Conservation (phyloP, 2,329 filamentous ascomycete genomes). For the Thielaviopsis euricoi region DNA sequence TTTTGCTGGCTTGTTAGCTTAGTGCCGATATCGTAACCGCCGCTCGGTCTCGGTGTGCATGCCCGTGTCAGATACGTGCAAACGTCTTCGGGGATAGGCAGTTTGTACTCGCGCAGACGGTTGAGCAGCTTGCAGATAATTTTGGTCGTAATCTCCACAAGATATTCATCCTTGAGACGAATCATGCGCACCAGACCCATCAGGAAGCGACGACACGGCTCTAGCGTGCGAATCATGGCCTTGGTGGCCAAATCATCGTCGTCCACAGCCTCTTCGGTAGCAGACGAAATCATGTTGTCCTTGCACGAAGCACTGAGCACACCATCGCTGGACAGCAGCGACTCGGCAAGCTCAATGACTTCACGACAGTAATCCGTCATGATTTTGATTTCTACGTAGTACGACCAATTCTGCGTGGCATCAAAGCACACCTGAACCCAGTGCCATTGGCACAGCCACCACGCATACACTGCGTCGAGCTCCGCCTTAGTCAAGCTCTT, state of each 20-base stretch:
- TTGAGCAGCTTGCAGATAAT: constrained; percentile 72
- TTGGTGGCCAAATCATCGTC: constrained; percentile 19
- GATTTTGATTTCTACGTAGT: constrained; percentile 51
- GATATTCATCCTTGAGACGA: constrained; percentile 70
- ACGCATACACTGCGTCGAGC: constrained; percentile 48
- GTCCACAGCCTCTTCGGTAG: constrained; percentile 14
- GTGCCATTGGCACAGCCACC: constrained; percentile 78
- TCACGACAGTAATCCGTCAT: constrained; percentile 93
- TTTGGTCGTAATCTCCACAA: constrained; percentile 66
- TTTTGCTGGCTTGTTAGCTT: constrained; percentile 72
- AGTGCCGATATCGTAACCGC: constrained; percentile 48
- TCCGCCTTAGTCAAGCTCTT: constrained; percentile 43
- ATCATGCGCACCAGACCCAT: constrained; percentile 70
- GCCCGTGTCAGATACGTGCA: constrained; percentile 48
- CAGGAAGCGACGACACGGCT: constrained; percentile 16
- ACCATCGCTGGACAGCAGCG: constrained; percentile 68
- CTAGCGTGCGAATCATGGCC: constrained; percentile 23
- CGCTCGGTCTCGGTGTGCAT: constrained; percentile 35
- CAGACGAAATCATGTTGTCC: constrained; percentile 15
- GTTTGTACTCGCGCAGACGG: constrained; percentile 59
- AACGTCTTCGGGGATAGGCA: constrained; percentile 49
- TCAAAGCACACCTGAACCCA: constrained; percentile 66
- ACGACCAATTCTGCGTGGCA: constrained; percentile 71
- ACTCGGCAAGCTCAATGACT: constrained; percentile 84
- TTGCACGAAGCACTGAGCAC: constrained; percentile 58